Percentiles rank a stretch among this genome's conserved stretches.
Evolutionary conservation across 2,329 filamentous ascomycete species (phyloP).

Genomic region (Venturia nashicola): DNA sequence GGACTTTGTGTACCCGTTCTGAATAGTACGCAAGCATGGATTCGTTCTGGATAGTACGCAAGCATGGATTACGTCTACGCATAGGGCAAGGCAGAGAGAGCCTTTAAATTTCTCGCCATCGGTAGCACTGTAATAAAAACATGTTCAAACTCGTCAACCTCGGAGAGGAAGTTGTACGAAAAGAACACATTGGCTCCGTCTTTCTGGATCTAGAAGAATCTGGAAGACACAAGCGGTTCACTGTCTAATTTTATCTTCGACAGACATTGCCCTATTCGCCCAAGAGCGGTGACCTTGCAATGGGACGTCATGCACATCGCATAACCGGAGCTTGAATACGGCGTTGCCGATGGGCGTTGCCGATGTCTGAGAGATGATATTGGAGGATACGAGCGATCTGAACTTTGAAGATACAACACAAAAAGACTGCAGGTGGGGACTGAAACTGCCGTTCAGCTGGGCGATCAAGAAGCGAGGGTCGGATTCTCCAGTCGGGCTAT

Average conservation of each 20-base stretch:
- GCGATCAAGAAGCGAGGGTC: neutral
- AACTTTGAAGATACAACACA: too few relatives aligned
- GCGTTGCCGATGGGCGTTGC: neutral
- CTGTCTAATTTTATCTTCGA: neutral
- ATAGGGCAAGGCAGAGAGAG: too few relatives aligned
- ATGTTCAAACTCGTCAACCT: neutral
- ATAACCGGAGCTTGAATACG: neutral
- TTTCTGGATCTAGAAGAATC: neutral
- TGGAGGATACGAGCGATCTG: too few relatives aligned
- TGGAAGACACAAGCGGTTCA: neutral
- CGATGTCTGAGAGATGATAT: neutral
- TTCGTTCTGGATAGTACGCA: too few relatives aligned
- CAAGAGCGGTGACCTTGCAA: neutral
- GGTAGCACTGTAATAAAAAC: too few relatives aligned
- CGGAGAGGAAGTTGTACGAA: neutral
- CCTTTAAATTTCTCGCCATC: too few relatives aligned
- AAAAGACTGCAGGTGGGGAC: neutral
- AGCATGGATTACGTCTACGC: too few relatives aligned
- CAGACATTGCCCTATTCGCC: neutral
- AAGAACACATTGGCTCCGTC: neutral
- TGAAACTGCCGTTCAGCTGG: neutral
- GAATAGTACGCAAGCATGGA: too few relatives aligned
- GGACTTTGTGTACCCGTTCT: too few relatives aligned
- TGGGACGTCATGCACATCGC: neutral
- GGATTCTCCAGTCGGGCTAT: neutral